phyloP scores from a whole-genome alignment of 768 basidiomycete species.

The Hemileccinum impolitum region DNA sequence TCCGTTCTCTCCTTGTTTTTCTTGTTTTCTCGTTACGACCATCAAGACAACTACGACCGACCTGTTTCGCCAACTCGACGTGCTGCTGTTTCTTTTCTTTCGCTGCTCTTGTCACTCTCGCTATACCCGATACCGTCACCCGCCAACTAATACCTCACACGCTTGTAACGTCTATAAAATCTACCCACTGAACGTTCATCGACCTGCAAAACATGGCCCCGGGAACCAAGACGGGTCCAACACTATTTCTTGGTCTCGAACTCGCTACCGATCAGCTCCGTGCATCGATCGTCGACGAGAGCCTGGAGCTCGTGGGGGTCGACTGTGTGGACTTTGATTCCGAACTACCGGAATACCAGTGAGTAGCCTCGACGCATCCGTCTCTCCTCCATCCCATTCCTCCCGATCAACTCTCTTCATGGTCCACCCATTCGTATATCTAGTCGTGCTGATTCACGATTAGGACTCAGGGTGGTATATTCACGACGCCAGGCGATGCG shows the following conservation, averaged over 20 bases:
- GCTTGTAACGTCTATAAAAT: conserved; percentile 5
- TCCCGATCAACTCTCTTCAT: neutral
- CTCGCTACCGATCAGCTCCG: conserved; percentile 81
- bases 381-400: neutral
- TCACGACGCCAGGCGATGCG: conserved; percentile 82
- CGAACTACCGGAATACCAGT: conserved; percentile 80
- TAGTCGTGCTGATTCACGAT: conserved; percentile 16
- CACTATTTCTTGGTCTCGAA: conserved; percentile 84
- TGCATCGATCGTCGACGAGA: conserved; percentile 80
- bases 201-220: conserved; percentile 29
- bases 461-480: conserved; percentile 84
- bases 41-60: conserved; percentile 19
- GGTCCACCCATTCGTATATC: conserved; percentile 8
- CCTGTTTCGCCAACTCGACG: conserved; percentile 1
- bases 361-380: conserved; percentile 35
- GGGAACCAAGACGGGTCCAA: conserved; percentile 38
- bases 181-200: neutral
- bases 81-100: conserved; percentile 7
- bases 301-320: conserved; percentile 76
- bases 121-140: conserved; percentile 32
- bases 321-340: conserved; percentile 82
- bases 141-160: conserved; percentile 14
- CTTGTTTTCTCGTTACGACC: conserved; percentile 26
- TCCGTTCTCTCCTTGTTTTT: conserved; percentile 9
- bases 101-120: conserved; percentile 8